Base-by-base conservation (phyloP, 225 moss, liverwort and hornwort genomes). In the Sphagnum contortum region DNA sequence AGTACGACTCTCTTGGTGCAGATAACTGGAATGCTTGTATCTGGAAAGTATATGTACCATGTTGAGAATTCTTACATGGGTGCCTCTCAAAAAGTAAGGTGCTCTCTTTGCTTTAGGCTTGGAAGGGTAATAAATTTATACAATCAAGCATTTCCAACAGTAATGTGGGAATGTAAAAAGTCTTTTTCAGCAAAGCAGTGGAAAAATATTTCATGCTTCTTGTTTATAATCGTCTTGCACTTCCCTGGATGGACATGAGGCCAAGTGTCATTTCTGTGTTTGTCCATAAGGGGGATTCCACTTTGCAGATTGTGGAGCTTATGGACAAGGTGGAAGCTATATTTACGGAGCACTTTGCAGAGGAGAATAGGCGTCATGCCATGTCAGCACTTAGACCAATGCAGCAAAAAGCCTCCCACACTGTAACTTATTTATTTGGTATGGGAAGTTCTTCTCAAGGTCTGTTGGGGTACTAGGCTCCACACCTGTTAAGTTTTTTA, bases 281-380 rank as follows among this genome's bases (percentile, higher is more conserved):
- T 29, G 29, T 29, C 29, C 29, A 29, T 29, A 29, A 29, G 29
- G 29, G 1, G 29, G 29, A 29, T 29, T 29, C 29, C 0, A 1
- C 29, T 29, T 29, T 29, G 69, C 76, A 82, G 82, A 57, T 75
- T 46, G 65, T 65, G 9, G 67, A 84, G 47, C 61, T 86, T 64
- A 86, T 86, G 86, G 74, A 77, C 52, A 77, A 74, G 48, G 79
- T 82, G 0, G 86, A 86, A 67, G 67, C 62, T 44, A 60, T 79
- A 5, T 86, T 81, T 66, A 79, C 79, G 9, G 73, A 79, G 60
- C 82, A 86, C 61, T 74, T 86, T 45, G 70, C 82, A 5, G 64
- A 81, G 11, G 48, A 71, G 46, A 77, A 76, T 49, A 57, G 74
- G 64, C 76, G 79, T 66, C 76, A 79, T n/a, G 82, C 86, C 4